Conservation (phyloP, 345 rosid species). For the Dovyalis caffra region DNA sequence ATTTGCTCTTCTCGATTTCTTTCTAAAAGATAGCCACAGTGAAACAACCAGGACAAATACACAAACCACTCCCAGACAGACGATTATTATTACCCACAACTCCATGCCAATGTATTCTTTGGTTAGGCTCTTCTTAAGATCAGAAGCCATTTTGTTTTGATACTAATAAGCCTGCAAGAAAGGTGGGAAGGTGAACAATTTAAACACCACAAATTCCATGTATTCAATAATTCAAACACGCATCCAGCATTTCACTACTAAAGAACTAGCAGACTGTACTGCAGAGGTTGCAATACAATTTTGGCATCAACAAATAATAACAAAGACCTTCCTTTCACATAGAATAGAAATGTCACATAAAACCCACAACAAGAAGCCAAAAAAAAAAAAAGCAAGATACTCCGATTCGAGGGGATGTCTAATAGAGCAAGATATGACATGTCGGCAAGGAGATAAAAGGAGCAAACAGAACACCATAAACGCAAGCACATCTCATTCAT, state of each 20-base stretch:
- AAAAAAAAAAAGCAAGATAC: not conserved
- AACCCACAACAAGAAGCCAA: not conserved
- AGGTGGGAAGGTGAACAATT: conserved; percentile 4
- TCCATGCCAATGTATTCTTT: conserved; percentile 53
- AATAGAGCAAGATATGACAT: conserved; percentile 2
- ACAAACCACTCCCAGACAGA: conserved; percentile 55
- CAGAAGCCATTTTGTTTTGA: conserved; percentile 52
- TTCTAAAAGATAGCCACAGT: conserved; percentile 70
- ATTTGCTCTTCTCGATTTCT: conserved; percentile 57
- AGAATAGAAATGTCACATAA: conserved; percentile 9
- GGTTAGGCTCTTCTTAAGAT: conserved; percentile 53
- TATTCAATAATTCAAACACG: not conserved
- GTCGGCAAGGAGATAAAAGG: not conserved
- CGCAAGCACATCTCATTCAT: not conserved
- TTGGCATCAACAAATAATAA: not conserved
- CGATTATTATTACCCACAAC: conserved; percentile 71
- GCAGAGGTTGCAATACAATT: not conserved
- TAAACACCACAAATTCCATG: not conserved
- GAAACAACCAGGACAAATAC: conserved; percentile 56
- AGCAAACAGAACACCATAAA: not conserved
- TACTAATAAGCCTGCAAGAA: conserved; percentile 36
- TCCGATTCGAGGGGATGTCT: not conserved
- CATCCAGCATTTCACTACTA: not conserved
- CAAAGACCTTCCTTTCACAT: conserved; percentile 5
- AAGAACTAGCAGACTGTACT: not conserved